A percentile compares a stretch with the other conserved stretches of the same genome.
phyloP scores from a whole-genome alignment of 371 early-diverging fungal genomes.

The Mortierella sp. region DNA sequence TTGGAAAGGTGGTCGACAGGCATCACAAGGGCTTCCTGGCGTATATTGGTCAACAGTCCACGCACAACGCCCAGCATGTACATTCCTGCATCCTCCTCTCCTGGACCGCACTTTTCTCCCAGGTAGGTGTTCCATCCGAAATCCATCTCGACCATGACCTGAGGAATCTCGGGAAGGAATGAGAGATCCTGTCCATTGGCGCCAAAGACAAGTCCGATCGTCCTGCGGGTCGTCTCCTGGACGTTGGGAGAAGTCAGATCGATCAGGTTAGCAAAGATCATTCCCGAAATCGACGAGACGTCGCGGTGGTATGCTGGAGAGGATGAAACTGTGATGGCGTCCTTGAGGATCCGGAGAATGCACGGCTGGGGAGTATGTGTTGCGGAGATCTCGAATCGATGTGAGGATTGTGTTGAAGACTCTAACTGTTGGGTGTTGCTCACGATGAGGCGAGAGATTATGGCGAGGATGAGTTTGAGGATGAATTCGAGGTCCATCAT shows the following conservation, averaged over 20 bases:
- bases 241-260: slow-evolving; percentile 46
- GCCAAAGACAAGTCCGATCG: slow-evolving; percentile 43
- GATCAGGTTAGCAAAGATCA: slow-evolving; percentile 55
- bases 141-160: slow-evolving; percentile 37
- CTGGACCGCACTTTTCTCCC: slow-evolving; percentile 46
- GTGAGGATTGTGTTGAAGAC: background rate
- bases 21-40: slow-evolving; percentile 62
- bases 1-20: slow-evolving; percentile 39
- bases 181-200: slow-evolving; percentile 17
- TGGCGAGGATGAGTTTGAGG: slow-evolving; percentile 53
- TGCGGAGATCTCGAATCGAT: slow-evolving; percentile 31
- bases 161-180: slow-evolving; percentile 36
- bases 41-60: slow-evolving; percentile 67
- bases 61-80: slow-evolving; percentile 67
- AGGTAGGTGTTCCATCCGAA: slow-evolving; percentile 52
- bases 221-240: slow-evolving; percentile 35
- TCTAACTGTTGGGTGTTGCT: background rate
- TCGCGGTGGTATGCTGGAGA: slow-evolving; percentile 61
- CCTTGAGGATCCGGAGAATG: slow-evolving; percentile 60
- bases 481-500: slow-evolving; percentile 52
- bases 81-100: slow-evolving; percentile 55
- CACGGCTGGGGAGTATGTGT: slow-evolving; percentile 44
- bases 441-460: slow-evolving; percentile 50
- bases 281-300: slow-evolving; percentile 50
- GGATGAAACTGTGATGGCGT: slow-evolving; percentile 61